Evolutionary conservation across 192 early-diverging fungal species (phyloP).

Genomic region (Linnemannia schmuckeri): DNA sequence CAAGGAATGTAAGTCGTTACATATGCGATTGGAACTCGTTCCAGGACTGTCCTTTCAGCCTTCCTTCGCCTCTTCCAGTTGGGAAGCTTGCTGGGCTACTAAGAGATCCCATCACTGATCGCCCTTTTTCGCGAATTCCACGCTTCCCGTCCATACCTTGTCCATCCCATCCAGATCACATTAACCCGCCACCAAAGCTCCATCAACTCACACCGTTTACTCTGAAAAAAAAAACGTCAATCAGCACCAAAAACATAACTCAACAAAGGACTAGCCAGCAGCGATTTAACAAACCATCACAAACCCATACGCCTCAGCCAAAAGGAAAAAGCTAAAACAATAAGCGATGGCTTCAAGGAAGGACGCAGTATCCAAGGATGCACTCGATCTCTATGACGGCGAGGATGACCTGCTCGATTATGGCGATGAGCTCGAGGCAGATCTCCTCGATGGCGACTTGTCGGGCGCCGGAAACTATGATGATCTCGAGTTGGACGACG

Average conservation of each 20-base stretch:
- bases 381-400: slow-evolving; percentile 30
- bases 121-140: too few species aligned
- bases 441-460: slow-evolving; percentile 21
- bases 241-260: not conserved
- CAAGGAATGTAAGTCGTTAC: too few species aligned
- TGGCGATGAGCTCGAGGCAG: slow-evolving; percentile 48
- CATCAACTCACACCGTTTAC: not conserved
- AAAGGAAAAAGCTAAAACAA: not conserved
- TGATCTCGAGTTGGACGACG: slow-evolving; percentile 34
- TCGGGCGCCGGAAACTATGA: slow-evolving; percentile 16
- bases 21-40: too few species aligned
- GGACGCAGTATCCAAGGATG: slow-evolving; percentile 32
- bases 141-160: too few species aligned
- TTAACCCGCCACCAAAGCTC: too few species aligned
- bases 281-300: not conserved
- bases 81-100: too few species aligned
- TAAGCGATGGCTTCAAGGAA: slow-evolving; percentile 10
- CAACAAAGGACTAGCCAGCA: too few species aligned
- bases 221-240: not conserved
- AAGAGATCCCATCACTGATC: too few species aligned
- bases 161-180: too few species aligned
- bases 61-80: too few species aligned
- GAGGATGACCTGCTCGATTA: slow-evolving; percentile 45
- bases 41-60: too few species aligned
- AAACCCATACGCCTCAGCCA: not conserved